Base-by-base conservation (phyloP, 805 yeast species). In the Wickerhamiella occidentalis region DNA sequence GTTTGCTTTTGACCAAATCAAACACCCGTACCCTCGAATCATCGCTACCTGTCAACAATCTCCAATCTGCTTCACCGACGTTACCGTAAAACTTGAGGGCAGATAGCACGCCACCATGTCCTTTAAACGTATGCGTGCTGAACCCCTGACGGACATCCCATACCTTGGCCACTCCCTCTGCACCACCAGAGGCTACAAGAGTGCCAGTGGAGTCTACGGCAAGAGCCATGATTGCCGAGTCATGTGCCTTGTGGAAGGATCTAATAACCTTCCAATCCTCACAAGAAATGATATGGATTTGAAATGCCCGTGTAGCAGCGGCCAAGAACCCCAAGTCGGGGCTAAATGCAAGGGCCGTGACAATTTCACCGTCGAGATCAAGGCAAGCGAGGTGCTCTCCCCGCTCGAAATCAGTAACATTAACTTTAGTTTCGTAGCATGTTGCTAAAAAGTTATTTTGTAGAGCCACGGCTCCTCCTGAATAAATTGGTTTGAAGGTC, bases 141-240 rank as follows among this genome's bases (percentile, higher is more conserved):
- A 75, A 85, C 1, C 92, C 88, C 30, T 87, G 87, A 55, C 79
- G 88, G 33, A 92, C 74, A 64, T 92, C 99, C 82, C 94, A 87
- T 1, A 92, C 94, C 41, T 85, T 79, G 15, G 88, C 82, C 38
- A 79, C 75, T 44, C 98, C 97, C 64, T 92, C 98, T 0, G 96
- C 83, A 43, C 94, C 87, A 36, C 99, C 99, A 60, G 92, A 80
- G 17, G 96, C 94, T 59, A 88, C 77, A 33, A 92, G 69, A 2
- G 95, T 79, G 2, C 94, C 81, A 0, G 96, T 85, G 2, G 75
- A 62, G 64, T 92, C 98, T 19, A 76, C 77, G 9, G 82, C 71
- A 41, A 86, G 74, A 9, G 86, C 80, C 63, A 84, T 85, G 1
- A 85, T 82, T 1, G 96, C 95, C 1, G 96, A 81, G 2, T 70